These are phyloP conservation scores for Beta vulgaris DNA, from an alignment of 148 eudicot genomes.

Conservation along the genomic window DNA sequence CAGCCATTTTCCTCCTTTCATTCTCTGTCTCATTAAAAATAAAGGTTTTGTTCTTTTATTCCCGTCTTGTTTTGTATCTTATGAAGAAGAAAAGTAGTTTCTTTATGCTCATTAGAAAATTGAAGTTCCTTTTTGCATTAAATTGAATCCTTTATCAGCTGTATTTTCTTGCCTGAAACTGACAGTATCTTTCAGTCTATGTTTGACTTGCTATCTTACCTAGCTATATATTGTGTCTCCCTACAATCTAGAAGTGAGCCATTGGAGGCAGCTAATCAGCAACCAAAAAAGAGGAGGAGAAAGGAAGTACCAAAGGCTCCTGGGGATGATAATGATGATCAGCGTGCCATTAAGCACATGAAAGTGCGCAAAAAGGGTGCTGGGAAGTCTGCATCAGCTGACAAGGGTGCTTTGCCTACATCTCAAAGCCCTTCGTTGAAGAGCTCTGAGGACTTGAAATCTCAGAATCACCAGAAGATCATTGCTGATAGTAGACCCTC, in stretches of 20 bases:
- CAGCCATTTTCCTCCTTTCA: not conserved
- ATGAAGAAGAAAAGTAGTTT: not conserved
- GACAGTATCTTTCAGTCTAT: not conserved
- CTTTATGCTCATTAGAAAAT: not conserved
- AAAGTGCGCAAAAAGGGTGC: slow-evolving; percentile 60
- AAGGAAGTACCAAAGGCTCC: slow-evolving; percentile 55
- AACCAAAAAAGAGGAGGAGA: slow-evolving; percentile 79
- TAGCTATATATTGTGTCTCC: slow-evolving; percentile 14
- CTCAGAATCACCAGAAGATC: slow-evolving; percentile 45
- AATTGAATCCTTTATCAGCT: not conserved
- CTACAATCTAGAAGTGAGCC: slow-evolving; percentile 52
- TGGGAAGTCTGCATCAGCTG: slow-evolving; percentile 44
- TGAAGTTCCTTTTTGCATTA: not conserved
- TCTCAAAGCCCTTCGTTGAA: slow-evolving; percentile 42
- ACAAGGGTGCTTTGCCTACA: slow-evolving; percentile 36
- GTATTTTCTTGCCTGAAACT: slow-evolving; percentile 12
- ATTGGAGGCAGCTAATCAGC: slow-evolving; percentile 43
- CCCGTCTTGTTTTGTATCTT: not conserved
- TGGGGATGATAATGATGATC: slow-evolving; percentile 42
- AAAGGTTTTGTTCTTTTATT: not conserved
- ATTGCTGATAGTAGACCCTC: slow-evolving; percentile 39
- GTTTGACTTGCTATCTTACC: not conserved
- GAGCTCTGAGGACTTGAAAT: slow-evolving; percentile 37
- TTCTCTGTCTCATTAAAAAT: not conserved
- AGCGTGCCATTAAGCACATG: slow-evolving; percentile 46